Base-by-base conservation (phyloP, 2,329 filamentous ascomycete species). In the Talaromyces sp. region DNA sequence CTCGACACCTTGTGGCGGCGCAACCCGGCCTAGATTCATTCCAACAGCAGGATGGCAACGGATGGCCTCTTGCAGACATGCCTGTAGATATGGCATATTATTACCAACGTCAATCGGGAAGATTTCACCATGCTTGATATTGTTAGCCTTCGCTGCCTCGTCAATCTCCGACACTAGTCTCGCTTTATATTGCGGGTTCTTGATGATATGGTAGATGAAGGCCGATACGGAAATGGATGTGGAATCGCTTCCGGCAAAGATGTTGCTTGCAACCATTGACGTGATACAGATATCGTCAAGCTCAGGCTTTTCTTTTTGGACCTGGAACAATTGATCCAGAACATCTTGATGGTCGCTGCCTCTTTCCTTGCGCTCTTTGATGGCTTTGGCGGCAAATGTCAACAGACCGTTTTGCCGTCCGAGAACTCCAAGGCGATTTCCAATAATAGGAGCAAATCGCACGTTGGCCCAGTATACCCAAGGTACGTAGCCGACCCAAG, bases 211-310 rank as follows among this genome's bases (percentile, higher is more conserved):
- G 69, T 79, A 79, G 58, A 80, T 71, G 59, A 78, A 73, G 2
- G 74, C 72, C 16, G 74, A 68, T 2, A 75, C 72, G 1, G 74
- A 75, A n/a, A 78, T 76, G 22, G 77, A 77, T 5, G 79, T 82
- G 0, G 80, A 82, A 61, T 82, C 80, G 10, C 74, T 75, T 11
- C 79, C 79, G 6, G 79, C 81, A 33, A 76, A 74, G 60, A 81
- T 77, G 52, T 75, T 78, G 50, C 65, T 73, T 2, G 75, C 74
- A 0, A 74, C 74, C 73, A 79, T 78, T 59, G 73, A 74, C 8
- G 77, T 68, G 3, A 82, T 67, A 61, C 71, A 75, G 11, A 72
- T 73, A 56, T 75, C 72, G 60, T 76, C 73, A 63, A 81, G 76
- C 13, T 68, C 48, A 0, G 77, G 75, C 58, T 78, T 77, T 61